phyloP scores from a whole-genome alignment of 2,329 filamentous ascomycete species.

The Phialophora chinensis region DNA sequence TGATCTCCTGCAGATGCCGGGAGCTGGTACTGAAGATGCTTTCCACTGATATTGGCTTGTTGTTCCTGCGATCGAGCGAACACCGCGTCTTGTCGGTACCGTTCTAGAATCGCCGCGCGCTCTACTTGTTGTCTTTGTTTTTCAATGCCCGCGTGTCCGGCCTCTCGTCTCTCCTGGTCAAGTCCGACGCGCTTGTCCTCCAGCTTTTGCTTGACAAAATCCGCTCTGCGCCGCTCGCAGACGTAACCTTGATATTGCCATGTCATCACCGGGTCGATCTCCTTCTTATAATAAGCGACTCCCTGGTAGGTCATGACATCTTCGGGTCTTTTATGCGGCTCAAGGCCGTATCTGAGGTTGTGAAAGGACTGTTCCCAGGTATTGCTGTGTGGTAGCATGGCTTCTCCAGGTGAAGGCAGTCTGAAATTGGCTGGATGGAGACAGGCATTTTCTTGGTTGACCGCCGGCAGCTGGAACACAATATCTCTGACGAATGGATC shows the following conservation, averaged over 20 bases:
- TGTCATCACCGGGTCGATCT: conserved; percentile 12
- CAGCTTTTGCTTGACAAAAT: conserved; percentile 4
- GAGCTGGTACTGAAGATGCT: not conserved
- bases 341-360: conserved; percentile 4
- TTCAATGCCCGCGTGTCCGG: not conserved
- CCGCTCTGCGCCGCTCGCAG: not conserved
- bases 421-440: not conserved
- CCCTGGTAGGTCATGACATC: conserved; percentile 19
- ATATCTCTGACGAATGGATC: not conserved
- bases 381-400: not conserved
- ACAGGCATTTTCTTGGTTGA: not conserved
- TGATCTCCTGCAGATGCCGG: not conserved
- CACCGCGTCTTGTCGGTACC: not conserved
- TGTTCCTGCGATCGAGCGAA: not conserved
- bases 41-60: not conserved
- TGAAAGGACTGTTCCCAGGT: conserved; percentile 9
- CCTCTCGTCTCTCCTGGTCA: not conserved
- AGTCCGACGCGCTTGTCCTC: conserved; percentile 4
- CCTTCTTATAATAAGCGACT: conserved; percentile 2
- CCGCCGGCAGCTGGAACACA: not conserved
- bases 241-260: conserved; percentile 4
- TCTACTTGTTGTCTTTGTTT: not conserved
- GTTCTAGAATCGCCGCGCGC: not conserved
- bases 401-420: not conserved
- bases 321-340: conserved; percentile 7